Conservation (phyloP, 2,329 filamentous ascomycete species). For the Cercospora citrullina region DNA sequence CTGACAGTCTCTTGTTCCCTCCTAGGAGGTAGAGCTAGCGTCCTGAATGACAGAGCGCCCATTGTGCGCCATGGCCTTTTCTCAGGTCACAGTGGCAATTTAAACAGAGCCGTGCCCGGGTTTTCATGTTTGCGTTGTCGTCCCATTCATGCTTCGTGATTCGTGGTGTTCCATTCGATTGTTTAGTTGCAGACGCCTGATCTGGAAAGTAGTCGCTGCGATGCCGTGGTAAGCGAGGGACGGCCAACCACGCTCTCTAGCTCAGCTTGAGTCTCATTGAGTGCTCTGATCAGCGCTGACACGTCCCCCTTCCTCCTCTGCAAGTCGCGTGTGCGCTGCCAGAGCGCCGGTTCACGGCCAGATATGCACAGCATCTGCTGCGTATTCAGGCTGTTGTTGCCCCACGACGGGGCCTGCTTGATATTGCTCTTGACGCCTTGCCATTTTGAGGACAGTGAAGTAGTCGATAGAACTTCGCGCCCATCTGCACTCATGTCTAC, state of each 20-base stretch:
- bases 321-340: conserved; percentile 35
- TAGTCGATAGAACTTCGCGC: conserved; percentile 63
- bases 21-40: background rate
- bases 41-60: background rate
- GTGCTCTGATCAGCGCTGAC: conserved; percentile 40
- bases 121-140: background rate
- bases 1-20: conserved; percentile 13
- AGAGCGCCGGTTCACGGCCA: conserved; percentile 43
- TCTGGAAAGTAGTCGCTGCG: background rate
- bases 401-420: conserved; percentile 63
- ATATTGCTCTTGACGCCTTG: conserved; percentile 59
- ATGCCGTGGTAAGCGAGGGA: background rate
- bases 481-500: conserved; percentile 54
- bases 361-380: conserved; percentile 64
- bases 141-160: background rate
- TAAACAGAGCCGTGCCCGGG: background rate
- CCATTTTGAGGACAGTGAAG: conserved; percentile 74
- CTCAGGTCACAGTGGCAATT: background rate
- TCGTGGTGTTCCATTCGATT: background rate
- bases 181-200: background rate
- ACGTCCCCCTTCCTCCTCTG: conserved; percentile 40
- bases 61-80: background rate
- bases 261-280: conserved; percentile 40
- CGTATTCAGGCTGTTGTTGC: conserved; percentile 48
- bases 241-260: conserved; percentile 39